A percentile compares a stretch with the other conserved stretches of the same genome.
phyloP scores from a whole-genome alignment of 345 rosid species.

The Hypericum perforatum region DNA sequence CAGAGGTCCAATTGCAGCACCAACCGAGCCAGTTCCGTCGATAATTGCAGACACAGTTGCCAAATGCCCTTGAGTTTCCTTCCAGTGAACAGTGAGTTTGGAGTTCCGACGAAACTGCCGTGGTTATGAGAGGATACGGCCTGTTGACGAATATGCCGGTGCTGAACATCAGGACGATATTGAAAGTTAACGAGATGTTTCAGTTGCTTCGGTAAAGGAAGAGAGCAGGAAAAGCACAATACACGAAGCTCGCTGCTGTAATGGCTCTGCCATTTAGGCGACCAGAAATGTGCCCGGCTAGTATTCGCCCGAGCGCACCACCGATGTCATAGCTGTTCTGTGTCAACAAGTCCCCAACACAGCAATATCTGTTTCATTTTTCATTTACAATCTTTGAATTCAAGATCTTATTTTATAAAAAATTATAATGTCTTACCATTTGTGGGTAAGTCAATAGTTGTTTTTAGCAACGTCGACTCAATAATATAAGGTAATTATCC shows the following conservation, averaged over 20 bases:
- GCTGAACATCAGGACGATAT: constrained; percentile 59
- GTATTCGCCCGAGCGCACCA: constrained; percentile 86
- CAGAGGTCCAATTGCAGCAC: constrained; percentile 96
- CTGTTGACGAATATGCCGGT: constrained; percentile 89
- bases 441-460: too few relatives aligned
- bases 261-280: constrained; percentile 72
- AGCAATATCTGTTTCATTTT: too few relatives aligned
- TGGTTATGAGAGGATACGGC: constrained; percentile 87
- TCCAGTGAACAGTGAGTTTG: constrained; percentile 85
- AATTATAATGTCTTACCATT: too few relatives aligned
- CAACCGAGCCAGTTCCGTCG: constrained; percentile 95
- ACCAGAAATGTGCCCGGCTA: constrained; percentile 91
- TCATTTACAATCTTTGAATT: too few relatives aligned
- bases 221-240: constrained; percentile 81
- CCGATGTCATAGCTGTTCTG: constrained; percentile 85
- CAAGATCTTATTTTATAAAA: too few relatives aligned
- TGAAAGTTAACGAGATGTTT: constrained; percentile 48
- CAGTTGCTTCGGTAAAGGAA: constrained; percentile 77
- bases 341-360: constrained; percentile 89
- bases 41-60: constrained; percentile 93
- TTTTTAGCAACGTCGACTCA: too few relatives aligned
- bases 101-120: constrained; percentile 90
- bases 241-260: constrained; percentile 90
- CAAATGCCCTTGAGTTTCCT: constrained; percentile 85
- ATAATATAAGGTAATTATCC: too few relatives aligned